Evolutionary conservation across 257 asterid genomes (phyloP).

Genomic region (Eucommia ulmoides): DNA sequence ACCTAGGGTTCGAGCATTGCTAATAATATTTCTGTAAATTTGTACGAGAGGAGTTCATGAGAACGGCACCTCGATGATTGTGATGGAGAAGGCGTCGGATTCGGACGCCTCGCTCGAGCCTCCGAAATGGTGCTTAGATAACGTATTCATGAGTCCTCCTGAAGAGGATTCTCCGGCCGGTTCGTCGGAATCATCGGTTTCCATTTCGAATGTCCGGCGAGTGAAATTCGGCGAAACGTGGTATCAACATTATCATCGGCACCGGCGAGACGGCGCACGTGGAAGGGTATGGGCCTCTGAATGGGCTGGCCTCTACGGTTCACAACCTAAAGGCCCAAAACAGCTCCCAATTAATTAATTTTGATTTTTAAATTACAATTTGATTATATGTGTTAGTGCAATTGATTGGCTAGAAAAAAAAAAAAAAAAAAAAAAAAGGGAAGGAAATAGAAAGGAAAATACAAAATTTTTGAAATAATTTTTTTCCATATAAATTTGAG

Average conservation of each 20-base stretch:
- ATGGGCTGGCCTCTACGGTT: too few relatives aligned
- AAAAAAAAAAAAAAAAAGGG: too few relatives aligned
- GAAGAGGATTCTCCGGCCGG: slow-evolving; percentile 14
- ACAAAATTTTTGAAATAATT: too few relatives aligned
- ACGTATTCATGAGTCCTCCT: slow-evolving; percentile 35
- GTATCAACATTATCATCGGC: not conserved
- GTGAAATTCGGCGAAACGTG: not conserved
- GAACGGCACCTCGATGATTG: slow-evolving; percentile 45
- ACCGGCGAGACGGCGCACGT: not conserved
- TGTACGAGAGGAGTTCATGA: slow-evolving; percentile 1
- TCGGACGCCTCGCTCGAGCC: slow-evolving; percentile 8
- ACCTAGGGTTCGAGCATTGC: not conserved
- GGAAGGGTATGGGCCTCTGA: too few relatives aligned
- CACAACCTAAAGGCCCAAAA: too few relatives aligned
- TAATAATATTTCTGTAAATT: not conserved
- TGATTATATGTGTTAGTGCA: too few relatives aligned
- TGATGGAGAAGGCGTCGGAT: slow-evolving; percentile 43
- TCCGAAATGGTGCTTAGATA: slow-evolving; percentile 47
- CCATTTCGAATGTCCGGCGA: not conserved
- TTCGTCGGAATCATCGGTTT: slow-evolving; percentile 7
- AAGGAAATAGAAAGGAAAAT: too few relatives aligned
- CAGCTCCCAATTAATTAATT: too few relatives aligned
- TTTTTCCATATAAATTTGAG: too few relatives aligned
- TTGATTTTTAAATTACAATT: too few relatives aligned
- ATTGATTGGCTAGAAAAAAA: too few relatives aligned